Base-by-base conservation (phyloP, 345 rosid species). In the Zanthoxylum bungeanum region DNA sequence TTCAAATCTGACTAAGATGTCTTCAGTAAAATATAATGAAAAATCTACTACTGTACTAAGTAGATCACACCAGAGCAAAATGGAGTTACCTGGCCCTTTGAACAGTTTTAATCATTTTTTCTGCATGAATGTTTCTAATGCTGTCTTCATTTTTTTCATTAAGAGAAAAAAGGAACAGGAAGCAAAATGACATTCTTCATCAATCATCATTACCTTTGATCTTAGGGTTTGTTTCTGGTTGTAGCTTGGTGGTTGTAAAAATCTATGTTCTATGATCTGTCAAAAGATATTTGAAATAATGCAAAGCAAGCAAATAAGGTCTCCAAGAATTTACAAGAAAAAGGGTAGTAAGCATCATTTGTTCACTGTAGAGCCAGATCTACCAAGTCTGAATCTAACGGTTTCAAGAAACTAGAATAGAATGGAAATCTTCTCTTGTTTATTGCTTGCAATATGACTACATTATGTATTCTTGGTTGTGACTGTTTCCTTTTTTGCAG, bases 401-500 rank as follows among this genome's bases (percentile, higher is more conserved):
- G 49, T 44, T 44, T 44, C 49, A 3, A 12, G 49, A 14, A 44
- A 44, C 3, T 12, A 44, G 49, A 12, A 44, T 14, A 44, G 7
- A 19, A 12, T 44, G 49, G 49, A 2, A 44, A 14, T 12, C 49
- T 44, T 44, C 4, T 44, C 6, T 14, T 44, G 49, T 17, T 44
- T 4, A 4, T 44, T 14, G 49, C 21, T 36, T 28, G 60, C 36
- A 57, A 47, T 65, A 46, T 65, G 57, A 31, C 30, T 31, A 16
- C n/a, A 28, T 2, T 52, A 24, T 49, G 31, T 49, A 6, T 4
- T 3, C 61, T 28, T 14, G 11, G 36, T 17, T 66, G 9, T 61
- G 47, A 9, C 37, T 37, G 44, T 64, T 77, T 49, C 60, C 44
- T 16, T 71, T 33, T 66, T 70, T 85, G 81, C 80, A 93, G 97